Evolutionary conservation across 75 land plant species (phyloP).

Genomic region (Adiantum capillusveneris): DNA sequence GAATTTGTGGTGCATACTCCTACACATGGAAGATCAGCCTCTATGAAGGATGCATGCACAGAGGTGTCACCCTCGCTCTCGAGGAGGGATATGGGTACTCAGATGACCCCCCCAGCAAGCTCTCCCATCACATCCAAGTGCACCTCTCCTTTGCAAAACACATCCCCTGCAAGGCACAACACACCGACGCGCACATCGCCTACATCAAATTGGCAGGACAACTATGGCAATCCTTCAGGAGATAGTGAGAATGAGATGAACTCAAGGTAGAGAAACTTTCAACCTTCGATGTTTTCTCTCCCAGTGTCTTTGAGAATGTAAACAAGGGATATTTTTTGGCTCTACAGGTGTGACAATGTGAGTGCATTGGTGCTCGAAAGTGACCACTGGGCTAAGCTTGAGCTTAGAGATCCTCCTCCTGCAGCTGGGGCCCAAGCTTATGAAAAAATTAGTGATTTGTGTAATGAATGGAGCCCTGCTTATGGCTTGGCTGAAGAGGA

Average conservation of each 20-base stretch:
- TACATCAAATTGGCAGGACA: background rate
- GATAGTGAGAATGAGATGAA: too few species aligned
- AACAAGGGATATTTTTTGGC: too few species aligned
- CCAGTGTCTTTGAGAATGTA: too few species aligned
- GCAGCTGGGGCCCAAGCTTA: slow-evolving; percentile 30
- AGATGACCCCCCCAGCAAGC: slow-evolving; percentile 67
- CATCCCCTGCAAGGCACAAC: slow-evolving; percentile 19
- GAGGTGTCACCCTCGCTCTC: slow-evolving; percentile 33
- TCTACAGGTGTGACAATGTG: too few species aligned
- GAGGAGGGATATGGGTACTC: slow-evolving; percentile 79
- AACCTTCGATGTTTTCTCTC: too few species aligned
- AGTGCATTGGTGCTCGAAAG: slow-evolving; percentile 22
- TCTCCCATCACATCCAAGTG: slow-evolving; percentile 26
- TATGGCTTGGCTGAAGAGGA: slow-evolving; percentile 9
- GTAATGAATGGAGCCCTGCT: background rate
- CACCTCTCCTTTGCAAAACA: slow-evolving; percentile 13
- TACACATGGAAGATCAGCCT: background rate
- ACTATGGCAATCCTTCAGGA: slow-evolving; percentile 10
- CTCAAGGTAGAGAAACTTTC: too few species aligned
- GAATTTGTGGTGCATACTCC: background rate
- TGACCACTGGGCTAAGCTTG: slow-evolving; percentile 33
- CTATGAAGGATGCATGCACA: slow-evolving; percentile 33
- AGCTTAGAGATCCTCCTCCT: slow-evolving; percentile 44
- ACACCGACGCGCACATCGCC: slow-evolving; percentile 6
- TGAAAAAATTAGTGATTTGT: background rate